Conservation (phyloP, 768 basidiomycete genomes). For the Lentinula detonsa region DNA sequence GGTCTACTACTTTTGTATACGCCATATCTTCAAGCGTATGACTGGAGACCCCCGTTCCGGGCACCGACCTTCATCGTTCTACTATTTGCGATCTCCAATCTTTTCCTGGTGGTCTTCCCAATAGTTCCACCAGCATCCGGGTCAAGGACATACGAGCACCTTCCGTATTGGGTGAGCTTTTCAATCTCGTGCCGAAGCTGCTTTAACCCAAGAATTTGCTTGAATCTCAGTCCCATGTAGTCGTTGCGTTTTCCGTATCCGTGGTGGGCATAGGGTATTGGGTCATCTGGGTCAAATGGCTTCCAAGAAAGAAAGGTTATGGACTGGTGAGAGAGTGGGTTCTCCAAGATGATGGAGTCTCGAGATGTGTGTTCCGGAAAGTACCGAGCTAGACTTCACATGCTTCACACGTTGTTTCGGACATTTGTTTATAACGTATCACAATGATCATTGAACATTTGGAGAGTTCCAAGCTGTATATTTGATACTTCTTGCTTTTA, state of each 20-base stretch:
- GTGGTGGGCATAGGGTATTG: slow-evolving; percentile 50
- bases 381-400: slow-evolving; percentile 16
- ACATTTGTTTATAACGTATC: too few relatives aligned
- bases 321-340: slow-evolving; percentile 39
- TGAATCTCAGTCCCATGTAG: slow-evolving; percentile 37
- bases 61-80: slow-evolving; percentile 42
- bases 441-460: too few relatives aligned
- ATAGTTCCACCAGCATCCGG: slow-evolving; percentile 55
- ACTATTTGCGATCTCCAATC: slow-evolving; percentile 59
- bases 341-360: slow-evolving; percentile 50
- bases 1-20: slow-evolving; percentile 62
- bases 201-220: not conserved
- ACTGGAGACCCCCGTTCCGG: slow-evolving; percentile 64
- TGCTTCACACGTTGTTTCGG: too few relatives aligned
- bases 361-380: slow-evolving; percentile 45
- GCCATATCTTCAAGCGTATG: slow-evolving; percentile 29
- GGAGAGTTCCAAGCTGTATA: too few relatives aligned
- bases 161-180: slow-evolving; percentile 64
- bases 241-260: slow-evolving; percentile 40
- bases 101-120: slow-evolving; percentile 58
- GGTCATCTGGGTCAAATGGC: slow-evolving; percentile 45
- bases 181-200: not conserved
- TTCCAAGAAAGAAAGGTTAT: slow-evolving; percentile 44
- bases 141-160: slow-evolving; percentile 42
- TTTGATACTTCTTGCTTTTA: too few relatives aligned